Conservation (phyloP, 78 protist genomes). For the Polysphondylium violaceum region DNA sequence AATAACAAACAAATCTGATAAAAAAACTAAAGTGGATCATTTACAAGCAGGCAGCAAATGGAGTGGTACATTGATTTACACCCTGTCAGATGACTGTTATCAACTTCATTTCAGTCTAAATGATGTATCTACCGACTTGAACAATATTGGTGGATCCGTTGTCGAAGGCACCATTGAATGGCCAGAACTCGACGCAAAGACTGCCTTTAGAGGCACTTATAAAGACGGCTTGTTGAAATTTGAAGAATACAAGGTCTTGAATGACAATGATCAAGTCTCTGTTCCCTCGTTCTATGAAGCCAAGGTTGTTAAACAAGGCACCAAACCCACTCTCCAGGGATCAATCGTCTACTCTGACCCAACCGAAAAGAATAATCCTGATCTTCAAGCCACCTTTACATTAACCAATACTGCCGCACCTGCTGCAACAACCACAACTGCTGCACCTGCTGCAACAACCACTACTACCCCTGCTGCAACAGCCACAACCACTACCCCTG, state of each 20-base stretch:
- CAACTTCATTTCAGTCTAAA: constrained; percentile 11
- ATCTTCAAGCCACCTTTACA: constrained; percentile 10
- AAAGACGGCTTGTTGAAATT: neutral
- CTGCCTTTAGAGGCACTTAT: constrained; percentile 18
- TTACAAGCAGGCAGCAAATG: constrained; percentile 17
- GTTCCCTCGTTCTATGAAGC: constrained; percentile 10
- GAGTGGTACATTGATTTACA: constrained; percentile 42
- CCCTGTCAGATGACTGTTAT: constrained; percentile 1
- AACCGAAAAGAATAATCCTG: neutral
- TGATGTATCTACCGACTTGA: neutral
- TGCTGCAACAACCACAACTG: neutral
- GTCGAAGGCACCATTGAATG: constrained; percentile 41
- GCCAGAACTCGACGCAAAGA: constrained; percentile 17
- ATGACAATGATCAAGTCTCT: constrained; percentile 23
- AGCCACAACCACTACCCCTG: neutral
- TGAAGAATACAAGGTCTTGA: constrained; percentile 17
- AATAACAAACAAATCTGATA: neutral
- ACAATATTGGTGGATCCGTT: neutral
- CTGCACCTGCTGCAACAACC: neutral
- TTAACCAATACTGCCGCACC: neutral
- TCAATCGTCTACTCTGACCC: neutral
- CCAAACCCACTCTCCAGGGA: constrained; percentile 15
- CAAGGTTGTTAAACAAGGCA: neutral
- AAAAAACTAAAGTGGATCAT: neutral
- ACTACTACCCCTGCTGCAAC: neutral